phyloP scores from a whole-genome alignment of 441 rosid species.

The Gossypium davidsonii region DNA sequence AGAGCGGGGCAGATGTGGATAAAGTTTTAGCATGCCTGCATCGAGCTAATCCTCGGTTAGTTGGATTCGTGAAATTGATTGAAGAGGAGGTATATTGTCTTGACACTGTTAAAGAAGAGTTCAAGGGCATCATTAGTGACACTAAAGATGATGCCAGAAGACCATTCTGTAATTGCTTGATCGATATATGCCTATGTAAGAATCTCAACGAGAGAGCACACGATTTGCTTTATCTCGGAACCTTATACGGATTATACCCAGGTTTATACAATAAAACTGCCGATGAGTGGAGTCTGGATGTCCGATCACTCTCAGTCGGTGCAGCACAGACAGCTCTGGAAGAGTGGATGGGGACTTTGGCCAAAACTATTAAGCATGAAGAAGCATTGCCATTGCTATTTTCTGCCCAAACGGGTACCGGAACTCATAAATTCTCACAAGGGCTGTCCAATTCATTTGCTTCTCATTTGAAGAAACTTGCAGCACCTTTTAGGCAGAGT shows the following conservation, averaged over 20 bases:
- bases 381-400: slow-evolving; percentile 69
- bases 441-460: slow-evolving; percentile 73
- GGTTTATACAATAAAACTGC: slow-evolving; percentile 61
- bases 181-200: slow-evolving; percentile 65
- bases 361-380: slow-evolving; percentile 44
- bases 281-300: slow-evolving; percentile 79
- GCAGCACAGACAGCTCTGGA: slow-evolving; percentile 88
- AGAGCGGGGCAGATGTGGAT: slow-evolving; percentile 38
- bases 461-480: slow-evolving; percentile 51
- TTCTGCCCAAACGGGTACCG: slow-evolving; percentile 75
- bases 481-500: slow-evolving; percentile 72
- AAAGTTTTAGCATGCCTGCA: slow-evolving; percentile 65
- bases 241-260: slow-evolving; percentile 67
- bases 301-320: slow-evolving; percentile 75
- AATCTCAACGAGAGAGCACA: slow-evolving; percentile 57
- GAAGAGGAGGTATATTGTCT: slow-evolving; percentile 39
- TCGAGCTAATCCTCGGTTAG: slow-evolving; percentile 58
- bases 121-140: slow-evolving; percentile 44
- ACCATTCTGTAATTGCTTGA: slow-evolving; percentile 85
- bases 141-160: slow-evolving; percentile 64
- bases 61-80: slow-evolving; percentile 45
- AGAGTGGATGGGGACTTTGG: slow-evolving; percentile 78
- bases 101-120: slow-evolving; percentile 55
- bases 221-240: slow-evolving; percentile 81
- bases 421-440: slow-evolving; percentile 72